Evolutionary conservation across 2,329 filamentous ascomycete species (phyloP), one percentile per base, ranked within the genome.

Genomic region (Emmonsiellopsis sp.): DNA sequence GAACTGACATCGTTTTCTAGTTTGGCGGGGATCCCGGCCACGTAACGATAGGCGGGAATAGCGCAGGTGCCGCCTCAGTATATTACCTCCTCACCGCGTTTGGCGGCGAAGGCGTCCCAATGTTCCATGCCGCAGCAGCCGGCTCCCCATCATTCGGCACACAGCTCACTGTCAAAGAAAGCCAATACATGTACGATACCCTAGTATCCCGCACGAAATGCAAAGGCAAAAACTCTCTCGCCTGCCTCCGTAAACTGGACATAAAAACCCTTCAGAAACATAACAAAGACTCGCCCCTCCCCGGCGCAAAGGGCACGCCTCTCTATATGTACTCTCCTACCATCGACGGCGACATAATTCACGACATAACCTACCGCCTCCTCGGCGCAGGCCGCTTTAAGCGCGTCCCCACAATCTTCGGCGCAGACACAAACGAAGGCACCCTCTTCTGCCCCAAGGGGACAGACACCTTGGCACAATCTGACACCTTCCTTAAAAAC

Each of bases 11-110:
- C 17, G 37, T 10, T 36, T 17, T 55, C 64, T 3, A 80, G 65
- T 90, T 91, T 59, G 86, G 86, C 3, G 86, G 86, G 27, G 73
- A 89, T 58, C 83, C 85, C 1, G 62, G 73, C 0, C 84, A 86
- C 58, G 83, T 89, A 8, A 81, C 84, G 0, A 70, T 89, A 0
- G 84, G 81, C 13, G 87, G 87, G 8, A 81, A 77, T 56, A 86
- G 82, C 51, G 85, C 86, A 2, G 86, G 86, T 2, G 86, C 77
- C 6, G 69, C 71, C 17, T 83, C 82, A 3, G 75, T 88, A n/a
- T 78, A 74, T 32, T 72, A 86, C 37, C 82, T 87, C 27, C 73
- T 88, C 42, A 80, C 74, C 0, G 76, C 78, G 0, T 75, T 78
- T 54, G 73, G 71, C 10, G 76, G 77, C 2, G 67, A 68, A 43